Conservation (phyloP, 129 eudicot genomes). For the Saussurea involucrata region DNA sequence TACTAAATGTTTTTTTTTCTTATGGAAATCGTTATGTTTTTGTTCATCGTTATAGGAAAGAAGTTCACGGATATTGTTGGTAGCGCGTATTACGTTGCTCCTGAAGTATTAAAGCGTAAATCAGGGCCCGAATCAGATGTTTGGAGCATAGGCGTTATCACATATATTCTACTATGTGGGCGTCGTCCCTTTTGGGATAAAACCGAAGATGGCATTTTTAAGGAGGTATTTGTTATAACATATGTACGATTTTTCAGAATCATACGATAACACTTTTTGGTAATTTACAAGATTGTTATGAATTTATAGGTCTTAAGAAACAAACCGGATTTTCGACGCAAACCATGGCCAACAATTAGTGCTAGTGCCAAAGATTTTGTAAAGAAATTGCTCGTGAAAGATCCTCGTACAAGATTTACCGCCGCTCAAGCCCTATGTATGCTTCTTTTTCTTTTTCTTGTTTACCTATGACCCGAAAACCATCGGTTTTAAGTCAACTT, state of each 20-base stretch:
- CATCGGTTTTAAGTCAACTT: not conserved
- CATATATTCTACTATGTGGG: slow-evolving; percentile 91
- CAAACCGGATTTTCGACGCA: slow-evolving; percentile 95
- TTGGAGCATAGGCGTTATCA: slow-evolving; percentile 98
- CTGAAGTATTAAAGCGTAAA: slow-evolving; percentile 89
- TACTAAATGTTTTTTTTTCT: not conserved
- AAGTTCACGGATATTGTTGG: slow-evolving; percentile 90
- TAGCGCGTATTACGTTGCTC: slow-evolving; percentile 98
- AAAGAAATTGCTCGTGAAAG: slow-evolving; percentile 83
- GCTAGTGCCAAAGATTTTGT: slow-evolving; percentile 89
- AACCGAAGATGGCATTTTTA: slow-evolving; percentile 92
- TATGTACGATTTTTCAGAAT: too few species aligned
- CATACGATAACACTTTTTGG: not conserved
- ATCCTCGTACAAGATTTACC: slow-evolving; percentile 92
- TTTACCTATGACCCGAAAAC: not conserved
- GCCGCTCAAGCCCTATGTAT: slow-evolving; percentile 98
- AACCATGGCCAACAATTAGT: slow-evolving; percentile 88
- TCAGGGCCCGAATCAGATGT: slow-evolving; percentile 99
- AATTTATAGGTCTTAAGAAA: slow-evolving; percentile 64
- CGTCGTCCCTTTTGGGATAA: slow-evolving; percentile 99
- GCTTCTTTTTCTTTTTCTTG: slow-evolving; percentile 26
- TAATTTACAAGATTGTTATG: not conserved
- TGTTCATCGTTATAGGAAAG: slow-evolving; percentile 51
- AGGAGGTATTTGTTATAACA: slow-evolving; percentile 50
- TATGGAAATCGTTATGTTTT: not conserved